phyloP scores from a whole-genome alignment of 2,329 filamentous ascomycete species.

The Aaosphaeria arxii region DNA sequence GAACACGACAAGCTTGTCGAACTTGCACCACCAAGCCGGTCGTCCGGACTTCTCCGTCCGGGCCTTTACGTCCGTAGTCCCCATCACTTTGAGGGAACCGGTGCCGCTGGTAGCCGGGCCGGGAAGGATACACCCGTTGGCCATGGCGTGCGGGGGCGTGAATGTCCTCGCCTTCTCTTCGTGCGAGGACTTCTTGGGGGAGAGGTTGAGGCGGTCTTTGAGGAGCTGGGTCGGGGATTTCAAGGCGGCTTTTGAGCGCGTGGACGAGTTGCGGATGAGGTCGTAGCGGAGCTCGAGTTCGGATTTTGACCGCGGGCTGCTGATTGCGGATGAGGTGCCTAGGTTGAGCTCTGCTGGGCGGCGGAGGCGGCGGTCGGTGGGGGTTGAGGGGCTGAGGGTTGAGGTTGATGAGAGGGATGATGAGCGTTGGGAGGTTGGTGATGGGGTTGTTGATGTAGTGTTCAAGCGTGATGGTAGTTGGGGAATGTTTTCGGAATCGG shows the following conservation, averaged over 20 bases:
- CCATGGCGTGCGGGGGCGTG: slow-evolving; percentile 20
- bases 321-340: slow-evolving; percentile 1
- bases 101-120: no score
- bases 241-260: slow-evolving; percentile 23
- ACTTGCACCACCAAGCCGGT: slow-evolving; percentile 36
- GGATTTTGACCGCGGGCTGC: slow-evolving; percentile 18
- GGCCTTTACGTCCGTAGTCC: slow-evolving; percentile 14
- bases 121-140: slow-evolving; percentile 28
- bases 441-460: slow-evolving; percentile 1
- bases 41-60: slow-evolving; percentile 16
- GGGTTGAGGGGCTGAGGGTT: not conserved
- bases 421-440: not conserved
- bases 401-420: not conserved
- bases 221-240: slow-evolving; percentile 31
- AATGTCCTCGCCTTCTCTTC: slow-evolving; percentile 23
- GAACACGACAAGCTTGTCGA: slow-evolving; percentile 32
- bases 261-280: slow-evolving; percentile 29
- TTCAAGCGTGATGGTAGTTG: not conserved
- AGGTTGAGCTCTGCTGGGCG: slow-evolving; percentile 30
- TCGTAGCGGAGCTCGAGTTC: slow-evolving; percentile 31
- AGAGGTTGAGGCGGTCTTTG: slow-evolving; percentile 24
- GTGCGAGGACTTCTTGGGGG: slow-evolving; percentile 11
- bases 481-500: slow-evolving; percentile 11
- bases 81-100: no score
- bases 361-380: slow-evolving; percentile 13